Evolutionary conservation across 2,329 filamentous ascomycete genomes (phyloP), one percentile per base, ranked within the genome.

Genomic region (Trichophyton simii): DNA sequence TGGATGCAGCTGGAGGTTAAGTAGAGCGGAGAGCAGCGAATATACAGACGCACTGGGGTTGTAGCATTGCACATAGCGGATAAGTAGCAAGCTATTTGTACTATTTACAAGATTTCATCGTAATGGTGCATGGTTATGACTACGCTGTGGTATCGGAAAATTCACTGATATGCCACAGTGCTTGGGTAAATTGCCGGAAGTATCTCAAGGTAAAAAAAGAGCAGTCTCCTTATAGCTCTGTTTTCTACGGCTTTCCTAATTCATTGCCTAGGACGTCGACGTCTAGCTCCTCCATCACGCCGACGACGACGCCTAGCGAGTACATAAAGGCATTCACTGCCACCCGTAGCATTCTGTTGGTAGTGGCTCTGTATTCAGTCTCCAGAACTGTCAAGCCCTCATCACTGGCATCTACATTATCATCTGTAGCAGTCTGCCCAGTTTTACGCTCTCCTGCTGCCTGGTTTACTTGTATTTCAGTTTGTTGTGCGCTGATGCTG

Each of bases 251-350:
- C 31, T 42, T 55, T 6, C 55, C 58, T 20, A 60, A 38, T n/a
- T 65, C 59, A 52, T 57, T 48, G 11, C 34, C 28, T 36, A 96
- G 72, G 1, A 94, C 87, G 76, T 96, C 91, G 28, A 86, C 83
- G 74, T 97, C 92, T 68, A 97, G 75, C 72, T 95, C 87, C 73
- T 89, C 85, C 88, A 96, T 96, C 15, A 95, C 88, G 60, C 91
- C 88, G 48, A 96, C 73, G 0, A 96, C 87, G 3, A 96, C 84
- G 59, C 85, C 84, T 61, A 96, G 73, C 67, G 87, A 95, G 69
- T 97, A 92, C 80, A 97, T 91, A 74, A 96, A 96, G 8, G 91
- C 90, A 76, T 97, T 97, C 61, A 96, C 91, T 2, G 92, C 89
- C 1, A 99, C 94, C 52, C 94, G 86, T 62, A 99, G 81, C 92